Base-by-base conservation (phyloP, 352 stramenopile species). In the Phytophthora pluvialis region DNA sequence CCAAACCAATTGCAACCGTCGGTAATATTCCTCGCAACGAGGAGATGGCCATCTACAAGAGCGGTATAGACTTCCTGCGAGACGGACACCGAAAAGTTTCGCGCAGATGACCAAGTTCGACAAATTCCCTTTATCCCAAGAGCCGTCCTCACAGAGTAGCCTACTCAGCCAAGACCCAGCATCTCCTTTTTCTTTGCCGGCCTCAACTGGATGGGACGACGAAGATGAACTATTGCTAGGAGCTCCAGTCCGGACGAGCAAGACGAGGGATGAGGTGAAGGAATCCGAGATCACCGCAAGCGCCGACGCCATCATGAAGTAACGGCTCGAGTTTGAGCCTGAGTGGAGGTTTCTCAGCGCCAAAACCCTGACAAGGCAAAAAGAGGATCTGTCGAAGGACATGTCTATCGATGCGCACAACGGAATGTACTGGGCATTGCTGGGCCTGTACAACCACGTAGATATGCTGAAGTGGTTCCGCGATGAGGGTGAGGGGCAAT, bases 181-280 rank as follows among this genome's bases (percentile, higher is more conserved):
- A 9, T 52, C 42, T 11, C n/a, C 11, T 0, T 15, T 45, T 28
- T 36, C 40, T 7, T 61, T 31, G 13, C 44, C 55, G 1, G 6
- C 55, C 15, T 63, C 43, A 4, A 49, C 33, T 18, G 44, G 44
- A 4, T 55, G 55, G 32, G 44, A 63, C n/a, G 44, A 63, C 10
- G 44, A 49, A 35, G 55, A 63, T 15, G 26, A 63, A 3, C 55
- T 55, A 5, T 10, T 54, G 28, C 32, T 62, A 0, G 43, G 55
- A 0, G 33, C 25, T 13, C 55, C 55, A 13, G 55, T 63, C 15
- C 43, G 44, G 9, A 5, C 33, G 2, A 54, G 4, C 25, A 48
- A 54, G 44, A 48, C 55, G 1, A 32, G 31, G 12, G 43, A 54
- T 6, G 25, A 63, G 13, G 18, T 47, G 11, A 47, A 54, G 42